These are phyloP conservation scores for Teunomyces barrocoloradensis DNA, from an alignment of 805 yeast genomes.

Conservation along the genomic window DNA sequence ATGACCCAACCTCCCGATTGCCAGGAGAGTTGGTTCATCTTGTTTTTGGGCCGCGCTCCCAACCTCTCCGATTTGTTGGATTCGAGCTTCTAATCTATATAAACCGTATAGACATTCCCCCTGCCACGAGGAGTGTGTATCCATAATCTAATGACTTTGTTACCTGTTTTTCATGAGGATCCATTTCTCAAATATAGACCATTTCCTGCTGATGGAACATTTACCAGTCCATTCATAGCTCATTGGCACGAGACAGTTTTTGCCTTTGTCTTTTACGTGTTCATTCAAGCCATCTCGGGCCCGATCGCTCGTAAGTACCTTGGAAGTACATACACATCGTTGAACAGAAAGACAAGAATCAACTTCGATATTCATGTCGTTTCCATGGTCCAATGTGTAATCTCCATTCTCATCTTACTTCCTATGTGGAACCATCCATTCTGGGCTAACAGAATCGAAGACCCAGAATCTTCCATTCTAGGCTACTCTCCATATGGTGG, in stretches of 20 bases:
- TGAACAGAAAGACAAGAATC: conserved; percentile 46
- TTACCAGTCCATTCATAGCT: conserved; percentile 42
- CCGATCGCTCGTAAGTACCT: conserved; percentile 46
- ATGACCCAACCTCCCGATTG: too few relatives aligned
- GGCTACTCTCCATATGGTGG: conserved; percentile 77
- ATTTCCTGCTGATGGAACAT: conserved; percentile 35
- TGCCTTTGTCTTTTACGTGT: conserved; percentile 59
- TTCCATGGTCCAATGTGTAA: conserved; percentile 76
- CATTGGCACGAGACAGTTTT: conserved; percentile 76
- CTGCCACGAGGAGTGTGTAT: conserved; percentile 1
- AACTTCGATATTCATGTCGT: conserved; percentile 92
- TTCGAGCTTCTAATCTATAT: background rate
- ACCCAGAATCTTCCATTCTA: conserved; percentile 46
- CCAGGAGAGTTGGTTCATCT: background rate
- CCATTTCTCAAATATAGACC: conserved; percentile 46
- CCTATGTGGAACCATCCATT: conserved; percentile 65
- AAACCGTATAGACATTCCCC: background rate
- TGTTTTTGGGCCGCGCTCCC: background rate
- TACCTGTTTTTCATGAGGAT: conserved; percentile 36
- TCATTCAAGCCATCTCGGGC: conserved; percentile 53
- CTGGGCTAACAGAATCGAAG: conserved; percentile 34
- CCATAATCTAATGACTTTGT: conserved; percentile 7
- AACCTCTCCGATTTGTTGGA: background rate
- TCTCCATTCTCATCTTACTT: conserved; percentile 56
- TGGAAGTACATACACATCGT: conserved; percentile 52